Evolutionary conservation across 1,139 yeast species (phyloP).

Genomic region (Suhomyces kunorum): DNA sequence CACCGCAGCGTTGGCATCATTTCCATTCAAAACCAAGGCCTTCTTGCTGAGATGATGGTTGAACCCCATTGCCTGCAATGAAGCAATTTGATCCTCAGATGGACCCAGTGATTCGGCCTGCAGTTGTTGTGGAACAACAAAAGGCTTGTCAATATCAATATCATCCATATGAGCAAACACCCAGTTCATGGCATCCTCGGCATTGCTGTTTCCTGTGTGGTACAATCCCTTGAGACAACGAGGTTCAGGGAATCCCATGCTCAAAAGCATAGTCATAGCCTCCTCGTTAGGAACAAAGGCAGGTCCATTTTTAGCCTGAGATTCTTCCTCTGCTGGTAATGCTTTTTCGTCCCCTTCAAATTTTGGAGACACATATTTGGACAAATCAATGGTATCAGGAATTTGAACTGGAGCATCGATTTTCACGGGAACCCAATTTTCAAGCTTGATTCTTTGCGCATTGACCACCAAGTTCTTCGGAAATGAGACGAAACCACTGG

Average conservation of each 20-base stretch:
- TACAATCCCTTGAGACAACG: conserved; percentile 69
- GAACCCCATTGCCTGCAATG: conserved; percentile 79
- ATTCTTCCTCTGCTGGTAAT: conserved; percentile 19
- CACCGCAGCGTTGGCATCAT: conserved; percentile 72
- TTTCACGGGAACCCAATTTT: conserved; percentile 90
- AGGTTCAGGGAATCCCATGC: conserved; percentile 86
- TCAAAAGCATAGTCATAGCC: conserved; percentile 54
- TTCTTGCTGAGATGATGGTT: conserved; percentile 59
- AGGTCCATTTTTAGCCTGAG: conserved; percentile 18
- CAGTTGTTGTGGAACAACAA: conserved; percentile 21
- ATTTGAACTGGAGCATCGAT: conserved; percentile 69
- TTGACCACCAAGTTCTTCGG: conserved; percentile 74
- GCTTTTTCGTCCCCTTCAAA: conserved; percentile 41
- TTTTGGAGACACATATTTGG: conserved; percentile 31
- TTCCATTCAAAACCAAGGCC: conserved; percentile 60
- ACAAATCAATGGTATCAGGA: conserved; percentile 47
- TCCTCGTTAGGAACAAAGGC: conserved; percentile 56
- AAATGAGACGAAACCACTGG: conserved; percentile 55
- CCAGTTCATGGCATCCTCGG: conserved; percentile 92
- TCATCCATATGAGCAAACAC: conserved; percentile 87
- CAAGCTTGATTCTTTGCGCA: conserved; percentile 77
- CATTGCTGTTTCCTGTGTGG: conserved; percentile 64
- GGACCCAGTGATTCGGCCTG: conserved; percentile 15
- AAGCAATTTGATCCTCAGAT: conserved; percentile 46
- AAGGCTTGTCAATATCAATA: conserved; percentile 68